Conservation (phyloP, 176 grass and related monocot species). For the Neostapfia colusana region DNA sequence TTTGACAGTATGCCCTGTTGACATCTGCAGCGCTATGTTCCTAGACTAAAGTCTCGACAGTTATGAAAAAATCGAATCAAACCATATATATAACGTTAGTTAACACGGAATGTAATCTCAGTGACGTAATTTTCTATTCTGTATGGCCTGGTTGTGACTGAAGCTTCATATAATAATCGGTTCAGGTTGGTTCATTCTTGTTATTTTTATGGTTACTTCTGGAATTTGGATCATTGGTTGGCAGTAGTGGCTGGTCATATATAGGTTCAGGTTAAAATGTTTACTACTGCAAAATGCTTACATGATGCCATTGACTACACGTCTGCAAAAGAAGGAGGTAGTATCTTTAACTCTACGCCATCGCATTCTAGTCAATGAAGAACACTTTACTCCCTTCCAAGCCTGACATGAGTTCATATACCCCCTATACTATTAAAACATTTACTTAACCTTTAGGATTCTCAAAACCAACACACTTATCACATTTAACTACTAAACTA, state of each 20-base stretch:
- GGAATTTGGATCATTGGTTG: neutral
- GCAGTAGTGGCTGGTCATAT: neutral
- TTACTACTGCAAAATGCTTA: neutral
- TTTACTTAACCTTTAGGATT: too few species aligned
- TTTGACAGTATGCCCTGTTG: neutral
- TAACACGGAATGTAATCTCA: neutral
- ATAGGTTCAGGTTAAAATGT: neutral
- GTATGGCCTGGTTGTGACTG: neutral
- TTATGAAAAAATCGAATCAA: neutral
- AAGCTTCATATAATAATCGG: neutral
- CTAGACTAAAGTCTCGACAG: neutral
- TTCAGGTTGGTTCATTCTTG: neutral
- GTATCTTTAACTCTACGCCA: too few species aligned
- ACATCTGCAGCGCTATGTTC: neutral
- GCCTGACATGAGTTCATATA: too few species aligned
- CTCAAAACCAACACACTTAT: too few species aligned
- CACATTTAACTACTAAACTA: too few species aligned
- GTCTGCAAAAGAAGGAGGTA: neutral
- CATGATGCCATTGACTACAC: neutral
- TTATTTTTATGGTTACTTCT: neutral
- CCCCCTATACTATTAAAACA: too few species aligned
- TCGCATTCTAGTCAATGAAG: too few species aligned
- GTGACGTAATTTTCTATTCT: neutral
- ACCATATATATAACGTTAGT: neutral
- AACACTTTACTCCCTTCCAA: too few species aligned